These are phyloP conservation scores for Alloteropsis angusta DNA, from an alignment of 202 grass and related monocot genomes.

Conservation along the genomic window DNA sequence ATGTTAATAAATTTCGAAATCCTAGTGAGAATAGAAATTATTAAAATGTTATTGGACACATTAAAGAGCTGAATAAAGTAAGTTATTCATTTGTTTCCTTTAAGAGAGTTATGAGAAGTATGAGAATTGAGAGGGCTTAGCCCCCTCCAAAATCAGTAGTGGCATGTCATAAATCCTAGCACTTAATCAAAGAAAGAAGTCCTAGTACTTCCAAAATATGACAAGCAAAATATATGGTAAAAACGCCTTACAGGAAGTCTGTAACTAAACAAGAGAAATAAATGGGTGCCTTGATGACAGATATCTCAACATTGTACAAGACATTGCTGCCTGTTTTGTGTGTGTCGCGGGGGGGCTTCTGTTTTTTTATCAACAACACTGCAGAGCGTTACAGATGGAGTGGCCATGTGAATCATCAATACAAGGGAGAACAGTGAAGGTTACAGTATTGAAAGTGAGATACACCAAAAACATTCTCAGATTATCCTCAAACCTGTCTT, in stretches of 20 bases:
- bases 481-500: conserved; percentile 11
- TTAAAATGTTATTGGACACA: neutral
- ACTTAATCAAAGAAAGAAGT: no score
- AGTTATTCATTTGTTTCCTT: neutral
- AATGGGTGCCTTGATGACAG: neutral
- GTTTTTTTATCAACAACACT: conserved; percentile 18
- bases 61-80: neutral
- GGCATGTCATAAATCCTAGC: no score
- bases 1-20: neutral
- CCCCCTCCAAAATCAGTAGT: neutral
- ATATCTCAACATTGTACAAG: conserved; percentile 13
- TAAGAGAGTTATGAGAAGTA: neutral
- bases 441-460: conserved; percentile 32
- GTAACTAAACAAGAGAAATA: neutral
- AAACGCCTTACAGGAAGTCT: neutral
- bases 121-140: neutral
- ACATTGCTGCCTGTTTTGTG: neutral
- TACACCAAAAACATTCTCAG: conserved; percentile 25
- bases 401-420: neutral
- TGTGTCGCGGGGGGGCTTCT: no score
- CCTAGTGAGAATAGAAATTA: neutral
- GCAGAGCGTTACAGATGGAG: neutral
- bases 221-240: neutral
- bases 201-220: no score
- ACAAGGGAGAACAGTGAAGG: conserved; percentile 5